Conservation (phyloP, 805 yeast species). For the Nakazawaea ernobii region DNA sequence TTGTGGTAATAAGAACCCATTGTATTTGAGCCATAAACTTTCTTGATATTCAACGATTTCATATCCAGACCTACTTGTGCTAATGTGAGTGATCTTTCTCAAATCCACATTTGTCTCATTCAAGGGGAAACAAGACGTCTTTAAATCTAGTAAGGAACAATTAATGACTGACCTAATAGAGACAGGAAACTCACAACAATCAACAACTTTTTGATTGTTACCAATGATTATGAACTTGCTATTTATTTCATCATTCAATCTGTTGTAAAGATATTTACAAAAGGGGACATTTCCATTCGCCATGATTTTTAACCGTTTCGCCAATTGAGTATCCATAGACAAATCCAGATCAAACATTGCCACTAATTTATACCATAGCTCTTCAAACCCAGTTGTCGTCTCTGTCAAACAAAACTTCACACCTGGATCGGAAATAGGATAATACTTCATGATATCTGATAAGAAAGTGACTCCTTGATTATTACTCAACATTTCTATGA, state of each 20-base stretch:
- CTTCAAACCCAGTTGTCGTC: constrained; percentile 45
- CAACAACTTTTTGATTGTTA: neutral
- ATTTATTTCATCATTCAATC: neutral
- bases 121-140: neutral
- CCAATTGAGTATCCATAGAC: neutral
- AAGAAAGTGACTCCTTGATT: constrained; percentile 32
- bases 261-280: constrained; percentile 2
- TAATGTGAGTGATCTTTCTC: neutral
- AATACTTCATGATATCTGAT: constrained; percentile 28
- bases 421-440: constrained; percentile 33
- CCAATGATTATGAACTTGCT: neutral
- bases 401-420: constrained; percentile 32
- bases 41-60: constrained; percentile 21
- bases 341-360: constrained; percentile 12
- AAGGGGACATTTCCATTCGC: neutral
- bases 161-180: constrained; percentile 3
- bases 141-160: neutral
- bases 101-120: neutral
- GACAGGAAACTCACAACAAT: constrained; percentile 8
- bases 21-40: constrained; percentile 17
- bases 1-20: constrained; percentile 27
- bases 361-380: constrained; percentile 38
- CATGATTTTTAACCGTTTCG: neutral
- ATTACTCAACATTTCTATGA: constrained; percentile 36
- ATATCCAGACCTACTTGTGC: constrained; percentile 14